Conservation (phyloP, 345 rosid species). For the Populus pruinosa region DNA sequence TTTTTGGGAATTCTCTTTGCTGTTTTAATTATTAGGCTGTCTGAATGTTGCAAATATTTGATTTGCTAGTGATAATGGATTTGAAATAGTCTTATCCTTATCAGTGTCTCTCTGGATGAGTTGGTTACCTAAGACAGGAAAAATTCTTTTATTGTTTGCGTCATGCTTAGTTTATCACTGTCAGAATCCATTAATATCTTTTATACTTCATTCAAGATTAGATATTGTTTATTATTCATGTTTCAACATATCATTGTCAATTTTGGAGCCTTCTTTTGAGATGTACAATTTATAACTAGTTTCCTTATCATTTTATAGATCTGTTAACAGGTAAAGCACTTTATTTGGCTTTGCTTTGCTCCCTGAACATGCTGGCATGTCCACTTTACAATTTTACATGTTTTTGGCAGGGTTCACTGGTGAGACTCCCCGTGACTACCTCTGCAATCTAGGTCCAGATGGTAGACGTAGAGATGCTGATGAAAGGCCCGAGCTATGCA, state of each 20-base stretch:
- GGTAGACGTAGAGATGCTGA: constrained; percentile 93
- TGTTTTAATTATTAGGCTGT: neutral
- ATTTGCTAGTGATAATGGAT: neutral
- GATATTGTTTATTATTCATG: neutral
- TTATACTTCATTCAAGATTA: neutral
- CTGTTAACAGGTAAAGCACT: neutral
- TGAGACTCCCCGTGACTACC: constrained; percentile 84
- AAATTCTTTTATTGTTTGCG: neutral
- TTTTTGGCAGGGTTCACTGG: constrained; percentile 63
- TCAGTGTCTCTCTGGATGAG: neutral
- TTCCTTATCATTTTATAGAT: neutral
- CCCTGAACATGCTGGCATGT: neutral
- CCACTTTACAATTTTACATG: neutral
- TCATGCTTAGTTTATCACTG: neutral
- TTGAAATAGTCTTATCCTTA: neutral
- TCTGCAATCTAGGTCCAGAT: constrained; percentile 86
- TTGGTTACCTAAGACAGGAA: neutral
- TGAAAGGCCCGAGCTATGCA: constrained; percentile 93
- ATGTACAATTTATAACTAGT: neutral
- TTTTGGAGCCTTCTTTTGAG: neutral
- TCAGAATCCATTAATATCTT: neutral
- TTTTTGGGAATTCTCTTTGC: neutral
- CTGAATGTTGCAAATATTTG: neutral
- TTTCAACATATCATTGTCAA: neutral
- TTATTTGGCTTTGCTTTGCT: constrained; percentile 1